Evolutionary conservation across 768 basidiomycete genomes (phyloP).

Genomic region (Pisolithus albus): DNA sequence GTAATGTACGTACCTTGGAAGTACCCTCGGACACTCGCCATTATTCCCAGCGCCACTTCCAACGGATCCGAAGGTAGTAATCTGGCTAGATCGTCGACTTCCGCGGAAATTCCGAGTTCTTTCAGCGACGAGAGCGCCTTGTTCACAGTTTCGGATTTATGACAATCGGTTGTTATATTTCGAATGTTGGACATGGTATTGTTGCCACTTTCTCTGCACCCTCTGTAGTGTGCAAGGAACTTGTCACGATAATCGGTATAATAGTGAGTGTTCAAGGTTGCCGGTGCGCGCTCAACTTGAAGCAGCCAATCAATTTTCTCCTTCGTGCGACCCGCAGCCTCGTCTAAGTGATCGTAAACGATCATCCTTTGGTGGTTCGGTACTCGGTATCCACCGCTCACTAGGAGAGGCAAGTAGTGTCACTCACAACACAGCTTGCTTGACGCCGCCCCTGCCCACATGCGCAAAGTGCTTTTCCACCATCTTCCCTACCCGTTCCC

Average conservation of each 20-base stretch:
- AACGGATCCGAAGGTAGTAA: conserved; percentile 44
- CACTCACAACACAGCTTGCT: conserved; percentile 42
- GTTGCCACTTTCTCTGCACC: conserved; percentile 5
- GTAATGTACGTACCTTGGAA: conserved; percentile 55
- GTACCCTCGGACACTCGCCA: conserved; percentile 67
- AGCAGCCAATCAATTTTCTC: conserved; percentile 45
- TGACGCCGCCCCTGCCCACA: conserved; percentile 48
- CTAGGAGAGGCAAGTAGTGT: not conserved
- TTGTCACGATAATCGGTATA: conserved; percentile 43
- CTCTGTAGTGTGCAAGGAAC: conserved; percentile 45
- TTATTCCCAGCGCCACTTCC: conserved; percentile 54
- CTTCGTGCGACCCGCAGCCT: conserved; percentile 34
- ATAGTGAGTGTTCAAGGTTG: conserved; percentile 48
- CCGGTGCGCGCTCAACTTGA: conserved; percentile 40
- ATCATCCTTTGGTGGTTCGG: conserved; percentile 32
- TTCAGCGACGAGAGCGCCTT: conserved; percentile 19
- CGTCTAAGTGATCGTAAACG: conserved; percentile 44
- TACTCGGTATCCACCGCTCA: not conserved
- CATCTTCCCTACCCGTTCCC: conserved; percentile 34
- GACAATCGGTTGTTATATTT: conserved; percentile 13
- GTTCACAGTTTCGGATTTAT: not conserved
- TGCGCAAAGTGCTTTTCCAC: conserved; percentile 43
- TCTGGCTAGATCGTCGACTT: conserved; percentile 40
- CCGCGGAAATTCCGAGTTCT: conserved; percentile 24
- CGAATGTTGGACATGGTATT: not conserved